Percentiles rank a stretch among this genome's conserved stretches.
These are phyloP conservation scores for Nannochloris sp. DNA, from an alignment of 139 green algal species.

Conservation along the genomic window DNA sequence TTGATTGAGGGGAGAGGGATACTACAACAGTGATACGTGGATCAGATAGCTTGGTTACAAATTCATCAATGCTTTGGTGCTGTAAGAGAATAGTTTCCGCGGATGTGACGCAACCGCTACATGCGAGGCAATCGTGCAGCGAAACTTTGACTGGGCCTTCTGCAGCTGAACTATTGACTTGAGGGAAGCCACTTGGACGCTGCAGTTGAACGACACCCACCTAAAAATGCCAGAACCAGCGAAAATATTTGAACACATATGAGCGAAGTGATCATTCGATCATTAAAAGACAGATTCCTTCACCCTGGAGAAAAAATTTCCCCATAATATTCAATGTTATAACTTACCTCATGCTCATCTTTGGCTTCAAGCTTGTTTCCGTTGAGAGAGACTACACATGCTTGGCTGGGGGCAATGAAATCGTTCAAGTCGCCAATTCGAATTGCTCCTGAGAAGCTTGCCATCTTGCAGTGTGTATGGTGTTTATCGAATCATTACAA, in stretches of 20 bases:
- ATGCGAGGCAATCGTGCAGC: constrained; percentile 95
- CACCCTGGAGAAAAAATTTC: no score
- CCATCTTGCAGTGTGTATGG: no score
- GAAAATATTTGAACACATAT: not conserved
- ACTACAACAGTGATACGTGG: constrained; percentile 60
- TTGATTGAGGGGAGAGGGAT: constrained; percentile 75
- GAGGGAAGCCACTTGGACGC: constrained; percentile 4
- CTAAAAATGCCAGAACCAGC: constrained; percentile 10
- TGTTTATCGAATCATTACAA: no score
- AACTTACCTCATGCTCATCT: not conserved
- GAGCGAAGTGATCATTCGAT: no score
- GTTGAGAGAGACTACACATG: constrained; percentile 76
- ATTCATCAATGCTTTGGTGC: constrained; percentile 76
- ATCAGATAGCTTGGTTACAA: constrained; percentile 25
- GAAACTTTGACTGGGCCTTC: constrained; percentile 75
- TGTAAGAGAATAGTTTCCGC: constrained; percentile 93
- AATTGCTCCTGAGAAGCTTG: constrained; percentile 67
- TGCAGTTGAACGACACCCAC: constrained; percentile 23
- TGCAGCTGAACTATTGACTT: constrained; percentile 2
- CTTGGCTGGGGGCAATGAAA: constrained; percentile 89
- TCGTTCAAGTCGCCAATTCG: constrained; percentile 85
- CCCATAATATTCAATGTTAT: no score
- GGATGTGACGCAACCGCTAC: constrained; percentile 92
- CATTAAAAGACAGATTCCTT: no score
- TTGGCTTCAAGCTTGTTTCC: constrained; percentile 7